phyloP scores from a whole-genome alignment of 148 eudicot species.

The Heliamphora exappendiculata region DNA sequence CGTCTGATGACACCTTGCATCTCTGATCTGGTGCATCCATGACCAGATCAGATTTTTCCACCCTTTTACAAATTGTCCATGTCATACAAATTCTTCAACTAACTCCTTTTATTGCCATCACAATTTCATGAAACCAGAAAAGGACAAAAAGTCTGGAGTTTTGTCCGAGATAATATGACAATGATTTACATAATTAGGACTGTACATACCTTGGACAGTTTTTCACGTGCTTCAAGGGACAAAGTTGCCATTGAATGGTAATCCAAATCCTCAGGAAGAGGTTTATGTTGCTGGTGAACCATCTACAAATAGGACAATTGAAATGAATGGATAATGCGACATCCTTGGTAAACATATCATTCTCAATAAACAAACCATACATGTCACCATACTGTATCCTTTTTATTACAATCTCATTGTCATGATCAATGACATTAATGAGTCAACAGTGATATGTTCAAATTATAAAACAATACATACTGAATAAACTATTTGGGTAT shows the following conservation, averaged over 20 bases:
- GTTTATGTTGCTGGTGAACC: constrained; percentile 83
- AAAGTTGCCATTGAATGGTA: constrained; percentile 73
- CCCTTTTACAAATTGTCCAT: neutral
- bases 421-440: neutral
- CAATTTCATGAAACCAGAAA: neutral
- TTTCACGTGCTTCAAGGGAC: constrained; percentile 89
- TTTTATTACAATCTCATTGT: neutral
- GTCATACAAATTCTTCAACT: neutral
- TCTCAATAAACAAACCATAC: neutral
- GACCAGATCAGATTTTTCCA: neutral
- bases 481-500: too few species aligned
- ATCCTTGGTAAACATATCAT: neutral
- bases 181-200: neutral
- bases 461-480: neutral
- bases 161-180: neutral
- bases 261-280: constrained; percentile 82
- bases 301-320: constrained; percentile 40
- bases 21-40: too few species aligned
- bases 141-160: neutral
- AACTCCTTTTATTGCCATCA: neutral
- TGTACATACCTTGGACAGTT: constrained; percentile 73
- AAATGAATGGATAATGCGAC: constrained; percentile 4
- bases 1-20: neutral
- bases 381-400: neutral
- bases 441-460: neutral